phyloP scores from a whole-genome alignment of 2,329 filamentous ascomycete genomes.

The Cercospora nicotianae region DNA sequence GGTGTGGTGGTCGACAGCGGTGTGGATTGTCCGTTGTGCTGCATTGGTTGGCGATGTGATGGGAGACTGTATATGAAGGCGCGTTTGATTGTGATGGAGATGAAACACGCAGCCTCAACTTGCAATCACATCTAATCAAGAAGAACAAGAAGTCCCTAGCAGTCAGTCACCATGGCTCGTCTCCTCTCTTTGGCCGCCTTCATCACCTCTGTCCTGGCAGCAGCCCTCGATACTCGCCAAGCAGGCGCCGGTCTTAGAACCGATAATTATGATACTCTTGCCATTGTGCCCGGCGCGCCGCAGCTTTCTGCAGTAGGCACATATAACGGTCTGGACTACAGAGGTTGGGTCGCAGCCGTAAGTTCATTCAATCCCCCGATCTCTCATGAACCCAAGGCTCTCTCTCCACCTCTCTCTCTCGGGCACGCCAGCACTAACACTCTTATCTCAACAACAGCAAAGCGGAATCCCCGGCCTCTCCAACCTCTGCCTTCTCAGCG shows the following conservation, averaged over 20 bases:
- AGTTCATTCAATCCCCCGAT: too few species aligned
- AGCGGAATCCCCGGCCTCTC: background rate
- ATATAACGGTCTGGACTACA: background rate
- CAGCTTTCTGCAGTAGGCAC: background rate
- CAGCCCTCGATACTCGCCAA: background rate
- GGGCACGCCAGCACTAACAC: too few species aligned
- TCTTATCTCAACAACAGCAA: background rate
- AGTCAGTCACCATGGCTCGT: background rate
- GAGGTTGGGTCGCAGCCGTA: background rate
- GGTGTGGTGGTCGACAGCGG: too few species aligned
- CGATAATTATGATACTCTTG: background rate
- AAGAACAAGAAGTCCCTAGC: too few species aligned
- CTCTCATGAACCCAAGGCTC: too few species aligned
- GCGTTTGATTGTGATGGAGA: too few species aligned
- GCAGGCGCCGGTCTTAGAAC: background rate
- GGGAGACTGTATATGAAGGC: too few species aligned
- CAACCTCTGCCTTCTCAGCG: background rate
- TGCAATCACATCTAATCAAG: too few species aligned
- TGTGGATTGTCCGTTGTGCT: too few species aligned
- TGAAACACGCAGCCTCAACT: too few species aligned
- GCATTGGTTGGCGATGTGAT: too few species aligned
- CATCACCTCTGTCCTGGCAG: background rate
- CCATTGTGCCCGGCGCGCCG: background rate
- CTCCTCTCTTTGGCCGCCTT: background rate
- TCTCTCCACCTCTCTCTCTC: too few species aligned